These are phyloP conservation scores for Galerina marginata DNA, from an alignment of 768 basidiomycete genomes.

Conservation along the genomic window DNA sequence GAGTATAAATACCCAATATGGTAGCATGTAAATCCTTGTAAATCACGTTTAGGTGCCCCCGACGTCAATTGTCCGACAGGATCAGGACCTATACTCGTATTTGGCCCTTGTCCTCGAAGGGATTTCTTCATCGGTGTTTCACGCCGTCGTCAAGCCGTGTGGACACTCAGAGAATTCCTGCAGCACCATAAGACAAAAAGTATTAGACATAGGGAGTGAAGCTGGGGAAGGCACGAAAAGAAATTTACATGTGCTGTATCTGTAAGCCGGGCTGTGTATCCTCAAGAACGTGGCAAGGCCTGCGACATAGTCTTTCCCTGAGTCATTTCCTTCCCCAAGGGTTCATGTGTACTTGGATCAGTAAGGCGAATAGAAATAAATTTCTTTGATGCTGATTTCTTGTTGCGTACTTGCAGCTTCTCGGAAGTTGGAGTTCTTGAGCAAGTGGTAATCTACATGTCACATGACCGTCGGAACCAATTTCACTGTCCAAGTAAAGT, in stretches of 20 bases:
- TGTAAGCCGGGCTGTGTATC: conserved; percentile 16
- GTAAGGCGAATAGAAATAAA: not conserved
- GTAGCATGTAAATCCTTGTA: conserved; percentile 2
- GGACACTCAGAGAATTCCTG: not conserved
- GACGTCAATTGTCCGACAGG: conserved; percentile 26
- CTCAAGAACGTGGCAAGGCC: conserved; percentile 21
- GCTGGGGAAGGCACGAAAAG: conserved; percentile 4
- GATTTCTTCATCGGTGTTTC: conserved; percentile 23
- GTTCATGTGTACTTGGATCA: too few species aligned
- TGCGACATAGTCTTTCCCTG: not conserved
- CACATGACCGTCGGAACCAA: too few species aligned
- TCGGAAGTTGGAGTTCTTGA: too few species aligned
- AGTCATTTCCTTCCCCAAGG: not conserved
- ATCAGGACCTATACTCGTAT: conserved; percentile 27
- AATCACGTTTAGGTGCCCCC: conserved; percentile 18
- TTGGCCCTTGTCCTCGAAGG: conserved; percentile 25
- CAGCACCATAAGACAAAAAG: not conserved
- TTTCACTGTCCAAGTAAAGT: too few species aligned
- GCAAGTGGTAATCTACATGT: too few species aligned
- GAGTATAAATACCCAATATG: conserved; percentile 15
- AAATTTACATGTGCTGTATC: not conserved
- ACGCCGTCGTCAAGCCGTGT: conserved; percentile 12
- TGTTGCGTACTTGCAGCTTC: not conserved
- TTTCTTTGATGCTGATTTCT: not conserved
- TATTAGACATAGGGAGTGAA: conserved; percentile 9